Evolutionary conservation across 306 rosid genomes (phyloP), one percentile per base, ranked within the genome.

Genomic region (Inga leiocalycina): DNA sequence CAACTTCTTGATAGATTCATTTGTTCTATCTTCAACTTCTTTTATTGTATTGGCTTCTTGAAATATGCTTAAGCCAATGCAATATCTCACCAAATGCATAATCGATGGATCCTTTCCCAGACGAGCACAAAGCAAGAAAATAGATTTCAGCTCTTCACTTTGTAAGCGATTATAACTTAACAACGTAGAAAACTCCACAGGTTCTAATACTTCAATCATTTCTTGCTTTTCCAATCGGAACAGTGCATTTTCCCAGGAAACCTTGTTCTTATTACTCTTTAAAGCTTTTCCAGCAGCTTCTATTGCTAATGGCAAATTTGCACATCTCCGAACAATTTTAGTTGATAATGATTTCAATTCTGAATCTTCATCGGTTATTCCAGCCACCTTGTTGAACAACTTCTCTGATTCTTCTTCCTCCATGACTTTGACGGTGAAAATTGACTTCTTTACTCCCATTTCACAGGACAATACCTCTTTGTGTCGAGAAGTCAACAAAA

Each of bases 31-130:
- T 32, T 0, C 0, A 32, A 32, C 34, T 32, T 32, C 34, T 32
- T 32, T 32, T 32, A 56, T 52, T 3, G 78, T 73, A 59, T 66
- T 7, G 20, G 45, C 10, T 5, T 67, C 83, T 67, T 78, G 46
- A 15, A 85, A 75, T 45, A 78, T 52, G 35, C 81, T 57, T 61
- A 82, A 34, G n/a, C 61, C 61, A 6, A 52, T 52, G 9, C 61
- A 16, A 17, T 52, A 19, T 52, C 17, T 52, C 61, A 52, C n/a
- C 61, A 52, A 52, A 19, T 16, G 5, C 61, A 52, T 52, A 17
- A 52, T 52, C 17, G 61, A 52, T 17, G n/a, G 22, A 5, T 52
- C 61, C 22, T 16, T 19, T 16, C n/a, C 61, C 22, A 77, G 41
- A 12, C 8, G 34, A 83, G 83, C 75, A 32, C 34, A 32, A 32